Evolutionary conservation across 2,329 filamentous ascomycete genomes (phyloP).

Genomic region (Amylocarpus encephaloides): DNA sequence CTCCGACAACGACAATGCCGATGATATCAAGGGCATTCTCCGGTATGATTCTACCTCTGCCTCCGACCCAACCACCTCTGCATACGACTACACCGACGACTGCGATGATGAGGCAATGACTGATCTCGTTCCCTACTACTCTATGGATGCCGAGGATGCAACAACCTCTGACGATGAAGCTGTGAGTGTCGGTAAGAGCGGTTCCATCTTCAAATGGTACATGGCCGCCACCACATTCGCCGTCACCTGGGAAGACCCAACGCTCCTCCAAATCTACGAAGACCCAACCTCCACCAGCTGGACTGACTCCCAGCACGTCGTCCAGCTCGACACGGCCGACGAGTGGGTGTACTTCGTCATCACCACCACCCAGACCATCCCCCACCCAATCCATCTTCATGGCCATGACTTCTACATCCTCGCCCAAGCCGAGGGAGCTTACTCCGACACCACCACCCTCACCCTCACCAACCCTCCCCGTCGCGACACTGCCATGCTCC

Average conservation of each 20-base stretch:
- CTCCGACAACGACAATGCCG: constrained; percentile 1
- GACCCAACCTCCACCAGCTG: constrained; percentile 15
- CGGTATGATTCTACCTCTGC: background rate
- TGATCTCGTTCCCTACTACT: constrained; percentile 19
- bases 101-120: constrained; percentile 18
- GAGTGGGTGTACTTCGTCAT: constrained; percentile 5
- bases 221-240: constrained; percentile 40
- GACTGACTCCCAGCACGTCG: constrained; percentile 3
- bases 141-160: constrained; percentile 9
- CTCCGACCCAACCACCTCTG: constrained; percentile 1
- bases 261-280: constrained; percentile 21
- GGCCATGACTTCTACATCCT: constrained; percentile 9
- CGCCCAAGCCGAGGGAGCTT: background rate
- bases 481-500: constrained; percentile 6
- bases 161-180: background rate
- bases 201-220: constrained; percentile 38
- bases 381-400: constrained; percentile 9
- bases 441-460: background rate
- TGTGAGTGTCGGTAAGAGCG: constrained; percentile 9
- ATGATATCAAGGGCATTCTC: constrained; percentile 3
- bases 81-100: constrained; percentile 10
- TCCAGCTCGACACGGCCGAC: background rate
- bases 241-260: constrained; percentile 17
- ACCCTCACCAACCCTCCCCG: background rate
- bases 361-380: background rate